phyloP scores from a whole-genome alignment of 106 monocot species.

The Cymbidium sinense region DNA sequence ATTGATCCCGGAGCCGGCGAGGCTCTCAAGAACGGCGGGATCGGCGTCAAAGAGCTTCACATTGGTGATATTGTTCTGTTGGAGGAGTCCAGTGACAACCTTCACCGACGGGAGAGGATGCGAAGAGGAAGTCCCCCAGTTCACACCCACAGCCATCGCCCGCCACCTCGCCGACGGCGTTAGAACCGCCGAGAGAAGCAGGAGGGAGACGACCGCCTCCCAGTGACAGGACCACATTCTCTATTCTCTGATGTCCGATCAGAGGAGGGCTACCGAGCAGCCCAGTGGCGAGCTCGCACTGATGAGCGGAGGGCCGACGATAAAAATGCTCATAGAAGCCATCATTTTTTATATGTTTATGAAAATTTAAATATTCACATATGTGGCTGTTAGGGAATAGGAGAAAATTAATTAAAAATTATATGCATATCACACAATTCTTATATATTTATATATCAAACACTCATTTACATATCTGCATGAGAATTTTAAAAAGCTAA shows the following conservation, averaged over 20 bases:
- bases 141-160: slow-evolving; percentile 40
- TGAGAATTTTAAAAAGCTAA: too few relatives aligned
- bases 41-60: slow-evolving; percentile 78
- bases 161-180: background rate
- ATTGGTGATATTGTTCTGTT: slow-evolving; percentile 45
- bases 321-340: too few relatives aligned
- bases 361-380: too few relatives aligned
- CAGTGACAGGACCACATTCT: slow-evolving; percentile 29
- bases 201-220: slow-evolving; percentile 14
- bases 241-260: background rate
- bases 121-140: slow-evolving; percentile 68
- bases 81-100: slow-evolving; percentile 59
- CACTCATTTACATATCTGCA: too few relatives aligned
- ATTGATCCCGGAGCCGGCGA: slow-evolving; percentile 55
- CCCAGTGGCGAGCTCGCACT: background rate
- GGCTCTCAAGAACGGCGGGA: slow-evolving; percentile 43
- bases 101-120: slow-evolving; percentile 53
- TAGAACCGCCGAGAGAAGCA: slow-evolving; percentile 9
- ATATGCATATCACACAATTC: too few relatives aligned
- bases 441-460: too few relatives aligned
- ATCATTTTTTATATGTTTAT: too few relatives aligned
- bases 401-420: too few relatives aligned
- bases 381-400: too few relatives aligned
- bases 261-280: background rate
- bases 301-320: background rate